These are phyloP conservation scores for Fonsecaea pugnacius DNA, from an alignment of 2,329 filamentous ascomycete genomes.

Conservation along the genomic window DNA sequence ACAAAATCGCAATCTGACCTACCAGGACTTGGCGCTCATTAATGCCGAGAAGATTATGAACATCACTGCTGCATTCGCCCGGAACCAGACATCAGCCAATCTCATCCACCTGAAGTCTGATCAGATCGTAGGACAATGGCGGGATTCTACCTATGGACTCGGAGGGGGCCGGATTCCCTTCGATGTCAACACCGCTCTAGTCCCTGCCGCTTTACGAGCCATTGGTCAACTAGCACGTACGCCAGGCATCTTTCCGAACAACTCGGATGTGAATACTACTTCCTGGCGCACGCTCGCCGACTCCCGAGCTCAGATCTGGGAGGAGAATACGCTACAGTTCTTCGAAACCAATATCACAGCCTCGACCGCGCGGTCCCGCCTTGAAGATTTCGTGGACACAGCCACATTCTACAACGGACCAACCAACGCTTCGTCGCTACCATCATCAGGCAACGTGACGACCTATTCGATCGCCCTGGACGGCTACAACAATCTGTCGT, in stretches of 20 bases:
- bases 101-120: conserved; percentile 62
- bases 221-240: conserved; percentile 57
- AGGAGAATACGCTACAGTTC: conserved; percentile 63
- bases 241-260: conserved; percentile 58
- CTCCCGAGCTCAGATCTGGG: conserved; percentile 64
- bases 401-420: conserved; percentile 52
- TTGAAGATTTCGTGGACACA: conserved; percentile 55
- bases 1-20: conserved; percentile 59
- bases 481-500: conserved; percentile 53
- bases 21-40: conserved; percentile 56
- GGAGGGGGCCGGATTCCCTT: conserved; percentile 68
- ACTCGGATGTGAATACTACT: conserved; percentile 25
- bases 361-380: conserved; percentile 51
- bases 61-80: conserved; percentile 59
- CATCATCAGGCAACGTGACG: conserved; percentile 46
- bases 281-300: conserved; percentile 45
- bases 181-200: conserved; percentile 67
- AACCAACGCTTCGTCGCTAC: conserved; percentile 50
- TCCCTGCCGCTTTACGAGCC: conserved; percentile 64
- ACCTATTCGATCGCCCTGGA: conserved; percentile 64
- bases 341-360: conserved; percentile 57
- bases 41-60: conserved; percentile 65
- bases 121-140: conserved; percentile 65
- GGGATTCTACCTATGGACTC: conserved; percentile 64
- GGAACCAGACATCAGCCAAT: conserved; percentile 57